These are phyloP conservation scores for Euphrasia arctica DNA, from an alignment of 305 asterid genomes.

Conservation along the genomic window DNA sequence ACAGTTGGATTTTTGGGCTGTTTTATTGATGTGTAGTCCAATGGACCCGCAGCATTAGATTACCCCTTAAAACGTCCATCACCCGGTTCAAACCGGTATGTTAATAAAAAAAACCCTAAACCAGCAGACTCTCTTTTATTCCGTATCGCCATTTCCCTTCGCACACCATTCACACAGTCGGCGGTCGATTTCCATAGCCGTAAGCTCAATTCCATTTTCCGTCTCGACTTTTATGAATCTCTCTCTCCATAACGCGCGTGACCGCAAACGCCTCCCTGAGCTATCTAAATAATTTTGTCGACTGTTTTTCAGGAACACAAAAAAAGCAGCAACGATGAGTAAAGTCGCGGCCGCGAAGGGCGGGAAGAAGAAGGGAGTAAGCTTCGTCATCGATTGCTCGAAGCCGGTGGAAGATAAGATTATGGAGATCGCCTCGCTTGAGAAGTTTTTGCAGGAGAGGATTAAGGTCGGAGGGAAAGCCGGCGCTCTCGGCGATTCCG, in stretches of 20 bases:
- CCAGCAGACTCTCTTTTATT: slow-evolving; percentile 19
- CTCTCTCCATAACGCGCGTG: too few species aligned
- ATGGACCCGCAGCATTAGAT: slow-evolving; percentile 20
- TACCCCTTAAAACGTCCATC: background rate
- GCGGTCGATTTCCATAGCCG: slow-evolving; percentile 31
- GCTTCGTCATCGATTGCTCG: slow-evolving; percentile 68
- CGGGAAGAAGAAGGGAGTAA: slow-evolving; percentile 81
- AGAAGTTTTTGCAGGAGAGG: slow-evolving; percentile 82
- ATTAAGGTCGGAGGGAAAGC: slow-evolving; percentile 86
- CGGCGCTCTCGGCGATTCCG: slow-evolving; percentile 87
- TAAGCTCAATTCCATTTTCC: slow-evolving; percentile 3
- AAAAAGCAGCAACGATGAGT: slow-evolving; percentile 49
- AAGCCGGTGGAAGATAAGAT: slow-evolving; percentile 90
- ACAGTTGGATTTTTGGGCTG: too few species aligned
- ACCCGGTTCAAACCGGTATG: slow-evolving; percentile 30
- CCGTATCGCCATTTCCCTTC: slow-evolving; percentile 7
- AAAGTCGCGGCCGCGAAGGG: slow-evolving; percentile 65
- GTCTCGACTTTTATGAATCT: background rate
- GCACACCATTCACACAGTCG: slow-evolving; percentile 23
- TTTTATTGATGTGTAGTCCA: background rate
- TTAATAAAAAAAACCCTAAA: slow-evolving; percentile 30
- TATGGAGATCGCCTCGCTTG: slow-evolving; percentile 84
- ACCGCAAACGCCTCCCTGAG: background rate
- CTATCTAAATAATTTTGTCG: slow-evolving; percentile 14
- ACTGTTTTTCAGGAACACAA: slow-evolving; percentile 26